A percentile compares a stretch with the other conserved stretches of the same genome.
These are phyloP conservation scores for Dryas alaskensis DNA, from an alignment of 306 rosid species.

Conservation along the genomic window DNA sequence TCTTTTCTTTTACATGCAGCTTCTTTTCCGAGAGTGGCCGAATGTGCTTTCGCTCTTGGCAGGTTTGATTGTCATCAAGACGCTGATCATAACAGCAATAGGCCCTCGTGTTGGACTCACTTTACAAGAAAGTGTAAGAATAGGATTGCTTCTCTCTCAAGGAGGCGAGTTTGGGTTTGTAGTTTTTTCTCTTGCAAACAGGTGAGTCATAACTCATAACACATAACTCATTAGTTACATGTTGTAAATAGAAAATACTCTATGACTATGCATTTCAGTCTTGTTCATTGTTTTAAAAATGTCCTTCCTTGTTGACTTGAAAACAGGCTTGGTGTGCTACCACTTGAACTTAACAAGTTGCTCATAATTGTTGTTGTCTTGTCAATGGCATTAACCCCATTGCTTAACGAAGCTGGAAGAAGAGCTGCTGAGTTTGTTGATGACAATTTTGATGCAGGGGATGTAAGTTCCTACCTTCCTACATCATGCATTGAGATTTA, in stretches of 20 bases:
- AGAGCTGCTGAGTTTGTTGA: conserved; percentile 72
- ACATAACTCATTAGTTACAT: background rate
- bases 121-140: conserved; percentile 92
- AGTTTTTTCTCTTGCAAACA: conserved; percentile 91
- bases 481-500: conserved; percentile 10
- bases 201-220: conserved; percentile 39
- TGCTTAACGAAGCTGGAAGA: conserved; percentile 96
- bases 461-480: conserved; percentile 43
- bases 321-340: conserved; percentile 92
- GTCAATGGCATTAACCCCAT: conserved; percentile 95
- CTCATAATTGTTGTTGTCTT: conserved; percentile 95
- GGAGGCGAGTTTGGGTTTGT: conserved; percentile 99
- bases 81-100: conserved; percentile 87
- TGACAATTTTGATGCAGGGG: conserved; percentile 43
- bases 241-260: background rate
- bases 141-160: conserved; percentile 94
- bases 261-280: conserved; percentile 13
- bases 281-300: conserved; percentile 25
- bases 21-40: conserved; percentile 96
- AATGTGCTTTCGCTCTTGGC: conserved; percentile 91
- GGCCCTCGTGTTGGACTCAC: conserved; percentile 98
- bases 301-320: conserved; percentile 27
- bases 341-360: conserved; percentile 97
- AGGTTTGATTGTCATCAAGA: conserved; percentile 86
- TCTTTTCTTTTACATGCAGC: conserved; percentile 49